phyloP scores from a whole-genome alignment of 805 yeast species.

The Metahyphopichia silvanorum region DNA sequence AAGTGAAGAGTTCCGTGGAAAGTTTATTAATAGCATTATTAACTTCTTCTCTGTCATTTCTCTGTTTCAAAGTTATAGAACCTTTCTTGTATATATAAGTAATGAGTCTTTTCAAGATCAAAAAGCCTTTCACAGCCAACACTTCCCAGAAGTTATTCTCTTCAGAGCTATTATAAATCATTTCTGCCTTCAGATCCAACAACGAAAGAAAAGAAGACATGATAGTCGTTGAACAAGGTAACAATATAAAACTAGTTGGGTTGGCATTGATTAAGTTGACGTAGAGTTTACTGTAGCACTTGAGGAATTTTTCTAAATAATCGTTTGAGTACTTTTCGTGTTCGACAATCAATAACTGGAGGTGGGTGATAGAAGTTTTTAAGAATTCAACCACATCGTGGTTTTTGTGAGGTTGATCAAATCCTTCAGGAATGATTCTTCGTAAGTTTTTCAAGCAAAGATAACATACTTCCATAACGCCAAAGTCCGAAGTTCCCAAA shows the following conservation, averaged over 20 bases:
- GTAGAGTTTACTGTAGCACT: slow-evolving; percentile 74
- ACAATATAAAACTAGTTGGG: slow-evolving; percentile 67
- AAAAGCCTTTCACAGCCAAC: slow-evolving; percentile 61
- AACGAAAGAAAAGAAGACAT: slow-evolving; percentile 58
- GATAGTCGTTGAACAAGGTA: slow-evolving; percentile 62
- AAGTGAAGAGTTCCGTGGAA: slow-evolving; percentile 54
- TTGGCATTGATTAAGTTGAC: slow-evolving; percentile 54
- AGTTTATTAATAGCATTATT: slow-evolving; percentile 53
- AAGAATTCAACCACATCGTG: slow-evolving; percentile 60
- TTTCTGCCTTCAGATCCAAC: slow-evolving; percentile 61
- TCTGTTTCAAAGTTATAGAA: slow-evolving; percentile 60
- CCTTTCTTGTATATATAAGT: slow-evolving; percentile 64
- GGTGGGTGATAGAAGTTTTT: slow-evolving; percentile 52
- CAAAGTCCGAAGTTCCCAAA: slow-evolving; percentile 41
- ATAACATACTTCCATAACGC: slow-evolving; percentile 72
- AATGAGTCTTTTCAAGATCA: slow-evolving; percentile 62
- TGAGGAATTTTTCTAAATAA: slow-evolving; percentile 64
- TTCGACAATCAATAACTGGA: slow-evolving; percentile 51
- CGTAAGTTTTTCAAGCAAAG: slow-evolving; percentile 71
- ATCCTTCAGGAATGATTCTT: slow-evolving; percentile 73
- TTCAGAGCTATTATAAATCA: slow-evolving; percentile 55
- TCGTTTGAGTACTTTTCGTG: slow-evolving; percentile 50
- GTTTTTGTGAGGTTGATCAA: slow-evolving; percentile 63
- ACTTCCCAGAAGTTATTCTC: slow-evolving; percentile 72
- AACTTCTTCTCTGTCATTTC: slow-evolving; percentile 63